phyloP scores from a whole-genome alignment of 768 basidiomycete genomes.

The Lactifluus piperatus region DNA sequence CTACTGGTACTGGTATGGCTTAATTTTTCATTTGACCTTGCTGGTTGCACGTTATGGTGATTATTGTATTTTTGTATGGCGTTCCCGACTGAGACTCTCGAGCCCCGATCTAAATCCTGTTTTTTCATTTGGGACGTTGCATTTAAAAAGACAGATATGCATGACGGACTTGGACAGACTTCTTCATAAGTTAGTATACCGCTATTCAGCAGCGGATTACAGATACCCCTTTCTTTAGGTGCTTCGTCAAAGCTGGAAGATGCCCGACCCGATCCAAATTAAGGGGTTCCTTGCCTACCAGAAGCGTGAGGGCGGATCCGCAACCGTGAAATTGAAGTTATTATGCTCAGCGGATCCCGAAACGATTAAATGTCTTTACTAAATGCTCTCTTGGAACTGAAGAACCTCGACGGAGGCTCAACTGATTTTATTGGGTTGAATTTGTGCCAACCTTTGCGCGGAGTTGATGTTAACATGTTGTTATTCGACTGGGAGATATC shows the following conservation, averaged over 20 bases:
- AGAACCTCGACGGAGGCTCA: not conserved
- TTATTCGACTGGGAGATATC: not conserved
- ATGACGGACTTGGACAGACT: not conserved
- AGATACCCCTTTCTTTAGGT: not conserved
- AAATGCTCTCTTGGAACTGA: not conserved
- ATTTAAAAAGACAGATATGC: too few relatives aligned
- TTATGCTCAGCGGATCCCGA: not conserved
- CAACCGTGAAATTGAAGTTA: not conserved
- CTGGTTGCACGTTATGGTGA: too few relatives aligned
- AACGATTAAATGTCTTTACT: not conserved
- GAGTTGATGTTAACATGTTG: not conserved
- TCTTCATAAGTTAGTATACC: not conserved
- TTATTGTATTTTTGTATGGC: too few relatives aligned
- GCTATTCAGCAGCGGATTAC: not conserved
- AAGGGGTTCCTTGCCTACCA: not conserved
- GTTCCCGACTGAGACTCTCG: too few relatives aligned
- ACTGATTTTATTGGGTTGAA: not conserved
- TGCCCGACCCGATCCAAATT: not conserved
- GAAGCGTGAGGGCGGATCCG: not conserved
- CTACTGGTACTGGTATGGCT: too few relatives aligned
- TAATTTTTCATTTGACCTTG: too few relatives aligned
- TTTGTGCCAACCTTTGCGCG: not conserved
- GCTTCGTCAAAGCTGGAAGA: not conserved
- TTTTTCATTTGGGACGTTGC: too few relatives aligned
- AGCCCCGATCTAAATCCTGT: too few relatives aligned